Evolutionary conservation across 495 filamentous ascomycete genomes (phyloP), one percentile per base, ranked within the genome.

Genomic region (Talaromyces thailandensis): DNA sequence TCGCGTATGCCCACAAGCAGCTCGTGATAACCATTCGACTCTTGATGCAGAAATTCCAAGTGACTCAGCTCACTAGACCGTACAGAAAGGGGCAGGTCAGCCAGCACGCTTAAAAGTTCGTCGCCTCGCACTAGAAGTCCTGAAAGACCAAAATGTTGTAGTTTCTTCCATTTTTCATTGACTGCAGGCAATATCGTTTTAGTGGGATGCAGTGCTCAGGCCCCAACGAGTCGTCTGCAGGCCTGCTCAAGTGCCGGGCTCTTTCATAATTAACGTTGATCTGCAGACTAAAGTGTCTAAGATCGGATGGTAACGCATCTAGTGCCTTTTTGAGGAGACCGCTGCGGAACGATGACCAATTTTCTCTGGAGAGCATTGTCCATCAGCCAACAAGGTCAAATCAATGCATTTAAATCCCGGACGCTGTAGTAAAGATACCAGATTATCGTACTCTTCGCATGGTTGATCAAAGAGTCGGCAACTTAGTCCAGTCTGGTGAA

Each of bases 371-470:
- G 50, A 26, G 0, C 1, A 56, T 32, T 56, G 53, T 35, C 53
- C 53, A 35, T 56, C 53, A 2, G 53, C 53, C 5, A 31, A 8
- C 6, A 56, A 8, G n/a, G 53, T 56, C 53, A 56, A 12, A 28
- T 56, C 26, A 56, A 56, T 21, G 0, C 29, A n/a, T 3, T 4
- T 56, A 12, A 56, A 56, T 4, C 53, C 53, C 2, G 53, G 53
- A 4, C 53, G 65, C 53, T 56, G 53, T 16, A 56, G 25, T 24
- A 56, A 2, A 16, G 53, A 29, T 1, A 56, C 53, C 3, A 68
- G 63, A 51, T 65, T 21, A 40, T 69, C 40, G 37, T 66, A 69
- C 24, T 69, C 64, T 58, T 63, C 59, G 62, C 63, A 64, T n/a
- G 67, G 60, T 31, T 58, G 32, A n/a, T 69, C 60, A n/a, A 69